Evolutionary conservation across 306 rosid species (phyloP), one percentile per base, ranked within the genome.

Genomic region (Prunus padus): DNA sequence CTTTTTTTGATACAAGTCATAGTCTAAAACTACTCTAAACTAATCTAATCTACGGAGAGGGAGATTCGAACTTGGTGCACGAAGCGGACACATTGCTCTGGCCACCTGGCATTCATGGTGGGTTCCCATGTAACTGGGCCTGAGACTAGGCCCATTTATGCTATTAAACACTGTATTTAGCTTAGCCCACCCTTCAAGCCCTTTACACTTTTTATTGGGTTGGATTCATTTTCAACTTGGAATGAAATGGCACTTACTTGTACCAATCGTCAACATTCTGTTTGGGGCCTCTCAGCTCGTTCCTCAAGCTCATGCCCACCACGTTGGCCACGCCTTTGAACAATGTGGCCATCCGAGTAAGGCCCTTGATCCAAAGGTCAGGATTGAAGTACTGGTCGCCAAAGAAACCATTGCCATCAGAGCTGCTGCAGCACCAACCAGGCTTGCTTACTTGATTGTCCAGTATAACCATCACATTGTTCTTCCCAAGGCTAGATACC

Each of bases 251-350:
- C 60, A 69, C 74, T n/a, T 86, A 92, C 92, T 74, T 93, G 85
- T 86, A 90, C 98, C 98, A 93, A 77, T 93, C 97, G 8, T 77
- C 50, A 26, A 85, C 81, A 59, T 89, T 93, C 60, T 93, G 98
- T 81, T 67, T 93, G 28, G 91, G 90, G 60, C 98, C 98, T 47
- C 97, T 83, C 31, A 93, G 95, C 69, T 93, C 98, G 46, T 93
- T 93, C 81, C 98, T 90, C 76, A 93, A 81, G 87, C 98, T 93
- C 93, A 93, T 90, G 8, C 85, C 98, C 10, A 93, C 86, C 67
- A 93, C 97, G 76, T 81, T 85, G 22, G 75, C 8, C 15, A 85
- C 80, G 1, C 90, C 95, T 0, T 79, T 90, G 73, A 93, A 93
- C 80, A 90, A 64, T 1, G 91, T 67, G n/a, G 98, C 98, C 90